Evolutionary conservation across 139 green algal species (phyloP).

Genomic region (Protoeuglena noctilucae): DNA sequence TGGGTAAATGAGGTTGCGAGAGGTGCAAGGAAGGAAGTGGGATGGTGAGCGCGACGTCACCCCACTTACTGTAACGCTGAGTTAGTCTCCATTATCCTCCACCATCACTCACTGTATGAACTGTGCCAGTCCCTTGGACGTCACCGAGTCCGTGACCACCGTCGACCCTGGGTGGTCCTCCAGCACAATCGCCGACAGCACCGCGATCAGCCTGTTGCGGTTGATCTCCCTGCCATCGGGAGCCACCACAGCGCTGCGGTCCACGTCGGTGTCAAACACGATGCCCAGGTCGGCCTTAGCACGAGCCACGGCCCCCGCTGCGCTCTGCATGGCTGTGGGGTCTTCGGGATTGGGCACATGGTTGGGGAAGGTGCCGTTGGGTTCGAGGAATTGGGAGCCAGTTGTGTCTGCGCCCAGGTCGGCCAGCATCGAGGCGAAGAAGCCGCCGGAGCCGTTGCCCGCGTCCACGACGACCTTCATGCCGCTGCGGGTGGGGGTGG

Average conservation of each 20-base stretch:
- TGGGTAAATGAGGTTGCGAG: too few relatives aligned
- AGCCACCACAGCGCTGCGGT: constrained; percentile 66
- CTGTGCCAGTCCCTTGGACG: constrained; percentile 62
- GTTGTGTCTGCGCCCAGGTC: constrained; percentile 73
- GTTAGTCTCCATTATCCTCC: too few relatives aligned
- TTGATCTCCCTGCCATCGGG: constrained; percentile 63
- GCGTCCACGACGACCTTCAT: constrained; percentile 59
- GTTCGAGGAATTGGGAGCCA: constrained; percentile 75
- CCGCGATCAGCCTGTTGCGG: constrained; percentile 83
- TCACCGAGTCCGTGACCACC: constrained; percentile 88
- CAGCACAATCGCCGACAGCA: constrained; percentile 66
- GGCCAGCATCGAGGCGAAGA: constrained; percentile 73
- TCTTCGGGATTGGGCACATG: constrained; percentile 92
- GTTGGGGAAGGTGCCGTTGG: constrained; percentile 86
- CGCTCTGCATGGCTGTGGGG: constrained; percentile 53
- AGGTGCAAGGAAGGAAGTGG: too few relatives aligned
- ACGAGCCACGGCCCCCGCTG: constrained; percentile 19
- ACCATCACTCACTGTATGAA: too few relatives aligned
- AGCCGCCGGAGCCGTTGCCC: constrained; percentile 74
- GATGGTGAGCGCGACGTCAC: too few relatives aligned
- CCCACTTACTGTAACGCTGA: too few relatives aligned
- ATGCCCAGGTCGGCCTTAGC: constrained; percentile 74
- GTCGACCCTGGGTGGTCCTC: constrained; percentile 71
- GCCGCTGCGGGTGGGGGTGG: too few relatives aligned
- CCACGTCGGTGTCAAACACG: constrained; percentile 94